Conservation (phyloP, 2,329 filamentous ascomycete species). For the Xylariaceae sp. region DNA sequence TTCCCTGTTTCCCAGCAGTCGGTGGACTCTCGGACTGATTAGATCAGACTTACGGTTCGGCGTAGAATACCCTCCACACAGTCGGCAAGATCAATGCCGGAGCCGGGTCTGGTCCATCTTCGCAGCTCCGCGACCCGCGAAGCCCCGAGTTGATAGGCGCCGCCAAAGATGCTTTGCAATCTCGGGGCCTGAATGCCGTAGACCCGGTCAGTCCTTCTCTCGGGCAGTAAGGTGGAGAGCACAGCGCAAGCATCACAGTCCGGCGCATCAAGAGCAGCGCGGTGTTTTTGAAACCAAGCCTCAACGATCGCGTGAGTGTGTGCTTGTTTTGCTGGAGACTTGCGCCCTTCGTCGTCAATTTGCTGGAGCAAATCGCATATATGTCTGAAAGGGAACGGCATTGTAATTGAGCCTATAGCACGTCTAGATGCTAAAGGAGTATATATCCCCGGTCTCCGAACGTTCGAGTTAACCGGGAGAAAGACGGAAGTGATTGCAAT, state of each 20-base stretch:
- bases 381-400: constrained; percentile 60
- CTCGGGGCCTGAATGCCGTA: constrained; percentile 60
- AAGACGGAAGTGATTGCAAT: no score
- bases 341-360: constrained; percentile 46
- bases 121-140: constrained; percentile 57
- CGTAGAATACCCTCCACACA: constrained; percentile 62
- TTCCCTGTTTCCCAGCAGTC: neutral
- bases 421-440: neutral
- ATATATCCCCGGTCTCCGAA: neutral
- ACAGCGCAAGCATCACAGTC: constrained; percentile 57
- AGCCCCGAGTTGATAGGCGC: constrained; percentile 58
- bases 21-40: neutral
- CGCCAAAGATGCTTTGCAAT: constrained; percentile 62
- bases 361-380: constrained; percentile 69
- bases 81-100: constrained; percentile 61
- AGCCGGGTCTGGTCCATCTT: constrained; percentile 53
- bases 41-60: constrained; percentile 46
- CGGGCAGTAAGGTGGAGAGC: constrained; percentile 70
- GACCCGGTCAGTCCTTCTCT: constrained; percentile 69
- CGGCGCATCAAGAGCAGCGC: constrained; percentile 49
- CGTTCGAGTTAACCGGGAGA: no score
- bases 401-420: constrained; percentile 9
- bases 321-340: constrained; percentile 29
- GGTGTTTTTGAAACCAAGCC: constrained; percentile 66
- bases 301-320: constrained; percentile 38